Percentiles rank a stretch among this genome's conserved stretches.
Conservation (phyloP, 345 rosid genomes). For the Eucalyptus marginata region DNA sequence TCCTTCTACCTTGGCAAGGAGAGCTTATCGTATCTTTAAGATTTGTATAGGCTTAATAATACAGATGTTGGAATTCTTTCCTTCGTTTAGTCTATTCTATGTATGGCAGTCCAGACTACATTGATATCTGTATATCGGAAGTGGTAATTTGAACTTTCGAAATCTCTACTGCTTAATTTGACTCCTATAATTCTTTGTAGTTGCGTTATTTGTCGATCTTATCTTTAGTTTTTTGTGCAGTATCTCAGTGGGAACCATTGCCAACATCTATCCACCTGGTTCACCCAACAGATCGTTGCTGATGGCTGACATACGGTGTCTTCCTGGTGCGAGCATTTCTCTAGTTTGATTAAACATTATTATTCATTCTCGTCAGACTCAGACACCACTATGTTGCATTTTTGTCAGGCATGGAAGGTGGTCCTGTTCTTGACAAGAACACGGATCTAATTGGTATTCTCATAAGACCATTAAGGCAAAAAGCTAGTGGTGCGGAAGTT, state of each 20-base stretch:
- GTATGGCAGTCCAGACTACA: not conserved
- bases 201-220: not conserved
- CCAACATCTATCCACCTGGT: constrained; percentile 64
- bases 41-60: not conserved
- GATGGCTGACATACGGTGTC: constrained; percentile 94
- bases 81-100: not conserved
- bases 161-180: not conserved
- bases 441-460: constrained; percentile 57
- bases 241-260: constrained; percentile 66
- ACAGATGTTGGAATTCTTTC: not conserved
- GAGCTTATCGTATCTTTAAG: not conserved
- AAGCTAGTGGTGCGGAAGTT: constrained; percentile 70
- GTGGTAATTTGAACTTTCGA: not conserved
- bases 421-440: constrained; percentile 63
- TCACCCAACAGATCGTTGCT: constrained; percentile 46
- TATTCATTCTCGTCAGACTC: not conserved
- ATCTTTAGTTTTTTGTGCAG: constrained; percentile 31
- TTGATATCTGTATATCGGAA: not conserved
- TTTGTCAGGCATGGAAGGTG: constrained; percentile 77
- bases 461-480: constrained; percentile 75
- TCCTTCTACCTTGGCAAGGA: not conserved
- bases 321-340: constrained; percentile 58
- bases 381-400: not conserved
- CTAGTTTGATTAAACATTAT: not conserved
- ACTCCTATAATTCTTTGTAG: not conserved